These are phyloP conservation scores for Magnaporthiopsis rhizophila DNA, from an alignment of 2,329 filamentous ascomycete species.

Conservation along the genomic window DNA sequence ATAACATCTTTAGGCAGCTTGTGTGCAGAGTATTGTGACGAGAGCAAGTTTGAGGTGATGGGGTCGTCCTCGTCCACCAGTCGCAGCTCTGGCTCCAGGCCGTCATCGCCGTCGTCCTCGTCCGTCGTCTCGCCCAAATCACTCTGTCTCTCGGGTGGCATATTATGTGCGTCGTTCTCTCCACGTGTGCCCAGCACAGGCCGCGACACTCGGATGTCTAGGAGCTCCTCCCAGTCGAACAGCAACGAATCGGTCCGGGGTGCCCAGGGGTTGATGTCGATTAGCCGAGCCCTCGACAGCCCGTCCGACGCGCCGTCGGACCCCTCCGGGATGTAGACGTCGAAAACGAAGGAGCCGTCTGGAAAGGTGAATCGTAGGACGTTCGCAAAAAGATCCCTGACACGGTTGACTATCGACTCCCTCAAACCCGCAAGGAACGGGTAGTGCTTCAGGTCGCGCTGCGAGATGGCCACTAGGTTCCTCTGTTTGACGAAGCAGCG, in stretches of 20 bases:
- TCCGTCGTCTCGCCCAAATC: constrained; percentile 24
- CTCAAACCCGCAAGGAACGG: constrained; percentile 64
- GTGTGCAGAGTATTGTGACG: constrained; percentile 86
- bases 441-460: constrained; percentile 87
- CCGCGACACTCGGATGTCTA: constrained; percentile 58
- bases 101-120: constrained; percentile 21
- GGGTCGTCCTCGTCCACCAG: constrained; percentile 79
- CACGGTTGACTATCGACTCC: constrained; percentile 56
- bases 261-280: constrained; percentile 96
- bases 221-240: constrained; percentile 83
- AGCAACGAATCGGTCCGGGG: constrained; percentile 78
- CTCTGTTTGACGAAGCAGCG: constrained; percentile 86
- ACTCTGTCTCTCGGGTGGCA: constrained; percentile 19
- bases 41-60: constrained; percentile 58
- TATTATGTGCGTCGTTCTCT: constrained; percentile 17
- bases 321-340: constrained; percentile 78
- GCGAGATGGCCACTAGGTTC: constrained; percentile 72
- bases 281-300: constrained; percentile 70
- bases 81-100: constrained; percentile 65
- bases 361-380: constrained; percentile 71
- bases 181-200: constrained; percentile 43
- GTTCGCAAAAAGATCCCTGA: constrained; percentile 69
- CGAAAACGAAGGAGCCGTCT: constrained; percentile 78
- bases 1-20: constrained; percentile 94
- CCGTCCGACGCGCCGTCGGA: constrained; percentile 33